Conservation (phyloP, 2,329 filamentous ascomycete species). For the Aspergillus pseudoterreus region DNA sequence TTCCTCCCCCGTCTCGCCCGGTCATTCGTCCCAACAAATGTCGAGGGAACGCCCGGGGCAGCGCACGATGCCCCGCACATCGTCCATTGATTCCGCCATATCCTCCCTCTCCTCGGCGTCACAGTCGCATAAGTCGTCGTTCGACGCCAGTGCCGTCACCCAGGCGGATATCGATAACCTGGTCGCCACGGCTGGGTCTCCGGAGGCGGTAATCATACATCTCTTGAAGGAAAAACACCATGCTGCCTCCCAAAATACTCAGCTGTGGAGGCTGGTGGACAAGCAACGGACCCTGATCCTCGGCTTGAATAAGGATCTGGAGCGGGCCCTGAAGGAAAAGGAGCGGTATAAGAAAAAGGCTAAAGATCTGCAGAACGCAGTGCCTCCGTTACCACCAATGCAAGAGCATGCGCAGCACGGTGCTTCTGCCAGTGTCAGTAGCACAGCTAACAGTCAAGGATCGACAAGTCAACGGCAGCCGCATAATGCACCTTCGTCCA, state of each 20-base stretch:
- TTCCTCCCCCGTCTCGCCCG: conserved; percentile 26
- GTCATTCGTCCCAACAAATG: conserved; percentile 28
- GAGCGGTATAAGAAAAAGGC: conserved; percentile 88
- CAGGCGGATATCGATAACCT: conserved; percentile 74
- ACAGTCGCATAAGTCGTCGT: conserved; percentile 56
- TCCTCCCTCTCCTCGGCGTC: conserved; percentile 66
- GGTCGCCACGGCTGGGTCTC: conserved; percentile 78
- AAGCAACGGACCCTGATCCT: conserved; percentile 94
- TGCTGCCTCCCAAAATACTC: conserved; percentile 81
- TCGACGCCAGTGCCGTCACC: conserved; percentile 54
- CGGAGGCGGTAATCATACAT: conserved; percentile 84
- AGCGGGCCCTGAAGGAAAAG: conserved; percentile 87
- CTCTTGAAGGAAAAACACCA: conserved; percentile 88
- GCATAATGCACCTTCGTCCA: background rate
- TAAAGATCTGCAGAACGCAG: conserved; percentile 64
- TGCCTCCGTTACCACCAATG: conserved; percentile 34
- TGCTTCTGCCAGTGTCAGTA: conserved; percentile 9
- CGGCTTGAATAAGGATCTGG: conserved; percentile 89
- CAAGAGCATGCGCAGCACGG: conserved; percentile 8
- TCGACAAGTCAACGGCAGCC: background rate
- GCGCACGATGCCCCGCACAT: conserved; percentile 61
- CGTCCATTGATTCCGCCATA: conserved; percentile 90
- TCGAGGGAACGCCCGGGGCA: conserved; percentile 28
- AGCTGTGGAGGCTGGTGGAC: conserved; percentile 92
- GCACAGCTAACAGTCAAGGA: background rate